Conservation (phyloP, 2,329 filamentous ascomycete genomes). For the Aureobasidium sp. region DNA sequence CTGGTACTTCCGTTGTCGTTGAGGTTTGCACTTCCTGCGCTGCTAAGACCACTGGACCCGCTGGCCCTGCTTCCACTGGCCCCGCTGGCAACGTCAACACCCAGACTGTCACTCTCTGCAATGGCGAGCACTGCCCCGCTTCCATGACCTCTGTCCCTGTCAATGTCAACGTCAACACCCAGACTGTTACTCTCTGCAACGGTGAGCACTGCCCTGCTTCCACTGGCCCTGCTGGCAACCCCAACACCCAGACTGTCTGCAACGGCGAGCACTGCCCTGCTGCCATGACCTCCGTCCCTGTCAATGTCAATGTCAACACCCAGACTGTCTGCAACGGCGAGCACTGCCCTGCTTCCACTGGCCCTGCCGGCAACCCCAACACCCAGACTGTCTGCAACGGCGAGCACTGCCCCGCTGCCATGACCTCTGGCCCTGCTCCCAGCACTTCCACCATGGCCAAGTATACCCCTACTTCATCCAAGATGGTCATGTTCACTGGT, state of each 20-base stretch:
- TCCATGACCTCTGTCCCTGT: no score
- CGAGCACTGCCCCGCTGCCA: background rate
- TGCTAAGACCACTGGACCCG: conserved; percentile 10
- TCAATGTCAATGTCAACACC: no score
- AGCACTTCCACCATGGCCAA: background rate
- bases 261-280: conserved; percentile 3
- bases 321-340: conserved; percentile 7
- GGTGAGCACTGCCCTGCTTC: background rate
- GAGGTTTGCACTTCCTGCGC: conserved; percentile 8
- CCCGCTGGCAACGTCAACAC: conserved; percentile 10
- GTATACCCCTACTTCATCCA: background rate
- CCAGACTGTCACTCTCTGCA: conserved; percentile 11
- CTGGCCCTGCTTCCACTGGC: background rate
- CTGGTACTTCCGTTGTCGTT: background rate
- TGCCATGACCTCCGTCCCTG: no score
- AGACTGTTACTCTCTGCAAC: conserved; percentile 8
- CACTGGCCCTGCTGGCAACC: no score
- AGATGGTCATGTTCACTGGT: conserved; percentile 11
- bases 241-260: no score
- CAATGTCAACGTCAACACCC: no score
- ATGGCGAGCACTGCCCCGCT: conserved; percentile 1
- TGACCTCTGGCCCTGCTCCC: background rate
- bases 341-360: background rate
- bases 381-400: conserved; percentile 11
- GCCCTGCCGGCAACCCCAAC: no score